Evolutionary conservation across 164 flowering plant genomes (phyloP).

Genomic region (Vitis rupestris): DNA sequence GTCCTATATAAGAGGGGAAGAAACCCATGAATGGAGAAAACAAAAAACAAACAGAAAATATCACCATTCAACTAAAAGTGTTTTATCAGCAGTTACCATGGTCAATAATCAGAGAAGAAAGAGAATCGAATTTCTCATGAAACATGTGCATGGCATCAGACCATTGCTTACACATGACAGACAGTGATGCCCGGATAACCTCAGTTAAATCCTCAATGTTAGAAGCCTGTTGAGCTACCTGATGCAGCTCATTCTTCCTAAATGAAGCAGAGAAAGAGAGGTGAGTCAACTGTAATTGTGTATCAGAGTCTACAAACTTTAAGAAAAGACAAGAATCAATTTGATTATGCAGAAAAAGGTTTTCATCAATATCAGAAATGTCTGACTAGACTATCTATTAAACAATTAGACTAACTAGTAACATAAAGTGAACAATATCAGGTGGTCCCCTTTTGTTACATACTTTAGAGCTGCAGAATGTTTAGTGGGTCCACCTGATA

Average conservation of each 20-base stretch:
- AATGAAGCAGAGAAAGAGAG: slow-evolving; percentile 9
- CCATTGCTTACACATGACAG: slow-evolving; percentile 93
- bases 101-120: slow-evolving; percentile 65
- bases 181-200: slow-evolving; percentile 73
- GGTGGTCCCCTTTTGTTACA: too few relatives aligned
- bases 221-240: slow-evolving; percentile 94
- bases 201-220: slow-evolving; percentile 82
- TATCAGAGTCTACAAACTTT: not conserved
- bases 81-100: slow-evolving; percentile 60
- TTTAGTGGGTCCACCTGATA: too few relatives aligned
- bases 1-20: slow-evolving; percentile 39
- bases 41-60: slow-evolving; percentile 3
- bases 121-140: slow-evolving; percentile 77
- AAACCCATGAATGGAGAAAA: slow-evolving; percentile 11
- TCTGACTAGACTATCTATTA: too few relatives aligned
- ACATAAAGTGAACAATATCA: too few relatives aligned
- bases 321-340: not conserved
- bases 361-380: not conserved
- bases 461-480: too few relatives aligned
- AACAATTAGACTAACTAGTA: too few relatives aligned
- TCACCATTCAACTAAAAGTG: not conserved
- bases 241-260: slow-evolving; percentile 96
- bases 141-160: slow-evolving; percentile 77
- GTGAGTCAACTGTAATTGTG: not conserved
- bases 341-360: not conserved